These are phyloP conservation scores for Plasmodium knowlesi DNA, from an alignment of 169 alveolate genomes.

Conservation along the genomic window DNA sequence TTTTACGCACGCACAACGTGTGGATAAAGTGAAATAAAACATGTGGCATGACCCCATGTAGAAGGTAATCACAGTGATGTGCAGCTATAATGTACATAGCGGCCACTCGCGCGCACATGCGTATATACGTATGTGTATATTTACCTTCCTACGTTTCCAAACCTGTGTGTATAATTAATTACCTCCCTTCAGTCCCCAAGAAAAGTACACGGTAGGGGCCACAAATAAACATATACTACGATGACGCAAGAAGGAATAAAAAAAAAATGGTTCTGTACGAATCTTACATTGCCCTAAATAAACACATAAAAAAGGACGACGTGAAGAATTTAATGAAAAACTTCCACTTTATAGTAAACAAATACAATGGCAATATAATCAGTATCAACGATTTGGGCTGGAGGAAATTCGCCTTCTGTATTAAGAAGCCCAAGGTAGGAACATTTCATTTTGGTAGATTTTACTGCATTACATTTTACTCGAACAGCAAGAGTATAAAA, in stretches of 20 bases:
- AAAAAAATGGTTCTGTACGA: slow-evolving; percentile 70
- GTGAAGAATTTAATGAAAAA: slow-evolving; percentile 75
- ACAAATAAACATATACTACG: background rate
- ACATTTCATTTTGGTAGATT: slow-evolving; percentile 86
- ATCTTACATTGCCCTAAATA: slow-evolving; percentile 62
- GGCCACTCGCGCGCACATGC: background rate
- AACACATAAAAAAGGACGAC: slow-evolving; percentile 70
- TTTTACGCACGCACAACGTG: background rate
- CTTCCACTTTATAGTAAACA: slow-evolving; percentile 58
- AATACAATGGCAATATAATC: slow-evolving; percentile 70
- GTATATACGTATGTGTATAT: background rate
- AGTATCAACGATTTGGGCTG: slow-evolving; percentile 74
- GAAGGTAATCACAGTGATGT: background rate
- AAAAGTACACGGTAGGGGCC: background rate
- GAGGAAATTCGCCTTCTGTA: slow-evolving; percentile 77
- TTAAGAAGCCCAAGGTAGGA: slow-evolving; percentile 85
- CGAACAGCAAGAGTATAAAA: slow-evolving; percentile 82
- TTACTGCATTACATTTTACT: slow-evolving; percentile 83
- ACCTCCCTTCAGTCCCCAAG: background rate
- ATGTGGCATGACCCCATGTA: background rate
- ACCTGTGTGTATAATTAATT: background rate
- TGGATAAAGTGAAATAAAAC: background rate
- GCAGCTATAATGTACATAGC: background rate
- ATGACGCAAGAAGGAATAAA: background rate
- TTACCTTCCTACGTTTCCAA: background rate